Percentiles rank a stretch among this genome's conserved stretches.
These are phyloP conservation scores for Capsicum rhomboideum DNA, from an alignment of 257 asterid species.

Conservation along the genomic window DNA sequence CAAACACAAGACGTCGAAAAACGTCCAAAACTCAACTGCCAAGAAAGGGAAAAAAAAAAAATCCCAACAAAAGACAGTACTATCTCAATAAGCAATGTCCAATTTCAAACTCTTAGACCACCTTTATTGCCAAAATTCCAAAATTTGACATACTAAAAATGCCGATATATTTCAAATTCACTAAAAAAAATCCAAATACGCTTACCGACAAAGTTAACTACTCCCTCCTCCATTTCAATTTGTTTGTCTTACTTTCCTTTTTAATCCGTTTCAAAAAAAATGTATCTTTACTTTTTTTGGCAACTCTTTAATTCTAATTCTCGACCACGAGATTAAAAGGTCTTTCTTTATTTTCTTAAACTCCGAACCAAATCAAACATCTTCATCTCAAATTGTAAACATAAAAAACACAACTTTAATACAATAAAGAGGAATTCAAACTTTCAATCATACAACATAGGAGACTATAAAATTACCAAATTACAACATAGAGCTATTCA, in stretches of 20 bases:
- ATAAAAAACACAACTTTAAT: not conserved
- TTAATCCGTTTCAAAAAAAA: too few species aligned
- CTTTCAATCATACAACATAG: not conserved
- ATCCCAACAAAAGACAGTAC: not conserved
- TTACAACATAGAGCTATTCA: too few species aligned
- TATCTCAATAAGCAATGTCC: not conserved
- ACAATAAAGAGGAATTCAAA: not conserved
- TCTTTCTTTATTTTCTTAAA: too few species aligned
- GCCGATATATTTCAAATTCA: not conserved
- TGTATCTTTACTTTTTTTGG: too few species aligned
- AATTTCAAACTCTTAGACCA: not conserved
- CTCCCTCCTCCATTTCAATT: too few species aligned
- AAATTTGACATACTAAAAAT: not conserved
- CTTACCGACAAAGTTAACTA: not conserved
- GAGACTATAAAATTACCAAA: not conserved
- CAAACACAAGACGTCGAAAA: not conserved
- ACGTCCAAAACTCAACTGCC: not conserved
- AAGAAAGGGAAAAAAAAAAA: not conserved
- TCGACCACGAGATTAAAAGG: too few species aligned
- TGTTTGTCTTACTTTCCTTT: too few species aligned
- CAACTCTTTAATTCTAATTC: too few species aligned
- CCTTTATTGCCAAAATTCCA: not conserved
- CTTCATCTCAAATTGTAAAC: not conserved
- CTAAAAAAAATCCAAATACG: not conserved
- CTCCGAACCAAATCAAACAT: not conserved